These are phyloP conservation scores for Thalassiosira mediterranea DNA, from an alignment of 352 stramenopile species.

Conservation along the genomic window DNA sequence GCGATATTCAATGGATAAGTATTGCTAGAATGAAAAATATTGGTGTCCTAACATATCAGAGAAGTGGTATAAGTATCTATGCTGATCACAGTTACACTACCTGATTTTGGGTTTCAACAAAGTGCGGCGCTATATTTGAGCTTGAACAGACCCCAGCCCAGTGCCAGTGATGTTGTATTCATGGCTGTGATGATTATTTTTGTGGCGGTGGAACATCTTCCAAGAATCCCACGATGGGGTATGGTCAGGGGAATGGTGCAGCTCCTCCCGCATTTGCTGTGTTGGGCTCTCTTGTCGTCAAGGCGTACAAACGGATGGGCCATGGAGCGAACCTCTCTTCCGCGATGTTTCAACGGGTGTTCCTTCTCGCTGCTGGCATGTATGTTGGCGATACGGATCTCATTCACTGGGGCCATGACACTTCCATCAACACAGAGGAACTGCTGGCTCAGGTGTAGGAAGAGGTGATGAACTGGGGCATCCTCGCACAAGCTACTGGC, in stretches of 20 bases:
- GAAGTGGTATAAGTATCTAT: too few relatives aligned
- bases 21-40: too few relatives aligned
- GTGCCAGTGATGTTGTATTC: too few relatives aligned
- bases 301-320: conserved; percentile 12
- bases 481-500: conserved; percentile 18
- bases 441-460: conserved; percentile 1
- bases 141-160: too few relatives aligned
- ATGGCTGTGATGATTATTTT: too few relatives aligned
- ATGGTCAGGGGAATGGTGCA: conserved; percentile 21
- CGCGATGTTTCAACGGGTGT: background rate
- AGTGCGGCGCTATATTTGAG: too few relatives aligned
- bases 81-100: too few relatives aligned
- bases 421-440: background rate
- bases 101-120: too few relatives aligned
- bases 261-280: conserved; percentile 1
- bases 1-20: too few relatives aligned
- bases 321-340: conserved; percentile 17
- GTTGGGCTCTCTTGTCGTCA: conserved; percentile 15
- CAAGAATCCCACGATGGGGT: background rate
- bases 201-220: too few relatives aligned
- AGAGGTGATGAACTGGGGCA: background rate
- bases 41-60: too few relatives aligned
- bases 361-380: conserved; percentile 7
- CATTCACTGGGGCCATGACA: background rate
- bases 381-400: conserved; percentile 25